Percentiles rank a stretch among this genome's conserved stretches.
These are phyloP conservation scores for Brasilioporus rufonigricans DNA, from an alignment of 768 basidiomycete genomes.

Conservation along the genomic window DNA sequence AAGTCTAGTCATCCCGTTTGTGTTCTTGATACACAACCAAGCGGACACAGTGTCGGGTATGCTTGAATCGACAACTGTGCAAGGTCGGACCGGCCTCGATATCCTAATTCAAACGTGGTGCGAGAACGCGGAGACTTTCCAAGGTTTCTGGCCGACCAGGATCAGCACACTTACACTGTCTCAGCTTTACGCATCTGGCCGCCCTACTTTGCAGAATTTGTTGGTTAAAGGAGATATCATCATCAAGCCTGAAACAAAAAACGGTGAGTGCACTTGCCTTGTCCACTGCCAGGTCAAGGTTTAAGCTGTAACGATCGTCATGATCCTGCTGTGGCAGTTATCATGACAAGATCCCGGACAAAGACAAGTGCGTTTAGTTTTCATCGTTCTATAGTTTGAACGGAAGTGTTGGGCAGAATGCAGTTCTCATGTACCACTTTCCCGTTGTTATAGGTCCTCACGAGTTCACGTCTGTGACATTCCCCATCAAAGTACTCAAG, in stretches of 20 bases:
- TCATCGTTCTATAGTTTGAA: neutral
- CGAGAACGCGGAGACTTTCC: conserved; percentile 92
- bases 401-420: neutral
- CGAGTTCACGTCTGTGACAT: conserved; percentile 80
- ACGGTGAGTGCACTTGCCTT: conserved; percentile 55
- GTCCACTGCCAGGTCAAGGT: conserved; percentile 5
- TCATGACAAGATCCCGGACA: conserved; percentile 94
- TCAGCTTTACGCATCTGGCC: conserved; percentile 64
- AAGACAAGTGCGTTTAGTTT: conserved; percentile 63
- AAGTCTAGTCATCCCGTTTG: conserved; percentile 90
- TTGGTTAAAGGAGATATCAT: conserved; percentile 91
- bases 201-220: conserved; percentile 64
- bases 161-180: conserved; percentile 82
- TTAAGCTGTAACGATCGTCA: conserved; percentile 17
- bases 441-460: conserved; percentile 60
- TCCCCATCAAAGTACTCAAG: conserved; percentile 92
- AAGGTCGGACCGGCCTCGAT: conserved; percentile 69
- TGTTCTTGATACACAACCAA: conserved; percentile 88
- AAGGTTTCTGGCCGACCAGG: conserved; percentile 90
- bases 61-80: conserved; percentile 63
- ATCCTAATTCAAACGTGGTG: conserved; percentile 92
- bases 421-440: conserved; percentile 21
- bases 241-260: conserved; percentile 71
- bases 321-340: conserved; percentile 53
- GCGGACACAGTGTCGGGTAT: conserved; percentile 75